Percentiles rank a stretch among this genome's conserved stretches.
Conservation (phyloP, 805 yeast genomes). For the Metschnikowia picachoensis region DNA sequence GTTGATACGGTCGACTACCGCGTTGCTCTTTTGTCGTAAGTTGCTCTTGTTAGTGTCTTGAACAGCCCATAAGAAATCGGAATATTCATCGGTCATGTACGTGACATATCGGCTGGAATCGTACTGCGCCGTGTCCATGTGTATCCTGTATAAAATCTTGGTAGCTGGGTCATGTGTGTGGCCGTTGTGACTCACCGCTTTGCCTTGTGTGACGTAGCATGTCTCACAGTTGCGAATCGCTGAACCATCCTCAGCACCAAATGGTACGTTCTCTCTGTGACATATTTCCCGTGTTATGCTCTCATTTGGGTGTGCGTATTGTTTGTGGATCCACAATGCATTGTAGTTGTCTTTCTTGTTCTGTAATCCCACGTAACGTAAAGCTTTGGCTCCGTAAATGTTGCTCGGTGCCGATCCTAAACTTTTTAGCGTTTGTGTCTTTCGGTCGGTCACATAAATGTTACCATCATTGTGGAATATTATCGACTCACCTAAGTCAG, state of each 20-base stretch:
- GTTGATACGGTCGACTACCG: background rate
- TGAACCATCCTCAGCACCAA: background rate
- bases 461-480: background rate
- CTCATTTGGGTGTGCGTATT: background rate
- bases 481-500: background rate
- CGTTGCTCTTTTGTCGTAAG: background rate
- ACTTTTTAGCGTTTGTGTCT: too few species aligned
- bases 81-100: background rate
- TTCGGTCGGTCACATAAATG: background rate
- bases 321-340: background rate
- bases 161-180: background rate
- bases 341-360: background rate
- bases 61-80: background rate
- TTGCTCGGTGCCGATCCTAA: too few species aligned
- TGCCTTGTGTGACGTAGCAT: background rate
- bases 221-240: background rate
- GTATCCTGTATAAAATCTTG: background rate
- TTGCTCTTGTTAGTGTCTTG: background rate
- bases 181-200: background rate
- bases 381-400: too few species aligned
- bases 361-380: slow-evolving; percentile 1
- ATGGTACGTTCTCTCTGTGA: background rate
- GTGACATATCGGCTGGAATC: background rate
- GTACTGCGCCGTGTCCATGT: background rate
- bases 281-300: background rate